Conservation (phyloP, 345 rosid species). For the Corymbia maculata region DNA sequence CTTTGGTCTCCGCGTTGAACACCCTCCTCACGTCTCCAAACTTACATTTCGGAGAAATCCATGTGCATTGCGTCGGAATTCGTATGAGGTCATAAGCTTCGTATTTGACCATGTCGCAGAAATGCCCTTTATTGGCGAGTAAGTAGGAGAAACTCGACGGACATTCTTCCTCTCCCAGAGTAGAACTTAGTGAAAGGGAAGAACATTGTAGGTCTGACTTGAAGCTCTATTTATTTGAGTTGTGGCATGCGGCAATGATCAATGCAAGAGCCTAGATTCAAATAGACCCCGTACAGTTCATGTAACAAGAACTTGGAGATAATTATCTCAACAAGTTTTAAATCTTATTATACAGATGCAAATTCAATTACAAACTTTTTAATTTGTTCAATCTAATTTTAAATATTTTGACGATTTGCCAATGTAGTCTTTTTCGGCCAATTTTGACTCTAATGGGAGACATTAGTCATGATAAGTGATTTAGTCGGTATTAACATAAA, state of each 20-base stretch:
- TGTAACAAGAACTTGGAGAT: too few species aligned
- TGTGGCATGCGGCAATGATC: neutral
- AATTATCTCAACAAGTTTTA: too few species aligned
- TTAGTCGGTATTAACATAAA: too few species aligned
- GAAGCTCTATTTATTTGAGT: accelerated
- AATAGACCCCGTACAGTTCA: too few species aligned
- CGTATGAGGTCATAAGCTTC: neutral
- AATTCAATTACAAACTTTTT: too few species aligned
- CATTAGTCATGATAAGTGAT: too few species aligned
- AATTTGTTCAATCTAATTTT: too few species aligned
- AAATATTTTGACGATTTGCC: too few species aligned
- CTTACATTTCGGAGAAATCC: neutral
- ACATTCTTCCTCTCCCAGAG: neutral
- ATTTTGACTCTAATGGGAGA: too few species aligned
- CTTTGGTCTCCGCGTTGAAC: neutral
- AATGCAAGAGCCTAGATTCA: neutral
- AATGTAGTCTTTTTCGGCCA: too few species aligned
- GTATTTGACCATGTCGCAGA: neutral
- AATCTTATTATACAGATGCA: too few species aligned
- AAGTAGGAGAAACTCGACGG: accelerated
- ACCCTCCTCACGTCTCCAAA: too few species aligned
- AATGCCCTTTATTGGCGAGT: neutral
- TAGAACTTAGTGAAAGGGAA: neutral
- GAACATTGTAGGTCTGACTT: accelerated
- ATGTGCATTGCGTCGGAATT: neutral